Evolutionary conservation across 2,329 filamentous ascomycete genomes (phyloP).

Genomic region (Fusarium staphyleae): DNA sequence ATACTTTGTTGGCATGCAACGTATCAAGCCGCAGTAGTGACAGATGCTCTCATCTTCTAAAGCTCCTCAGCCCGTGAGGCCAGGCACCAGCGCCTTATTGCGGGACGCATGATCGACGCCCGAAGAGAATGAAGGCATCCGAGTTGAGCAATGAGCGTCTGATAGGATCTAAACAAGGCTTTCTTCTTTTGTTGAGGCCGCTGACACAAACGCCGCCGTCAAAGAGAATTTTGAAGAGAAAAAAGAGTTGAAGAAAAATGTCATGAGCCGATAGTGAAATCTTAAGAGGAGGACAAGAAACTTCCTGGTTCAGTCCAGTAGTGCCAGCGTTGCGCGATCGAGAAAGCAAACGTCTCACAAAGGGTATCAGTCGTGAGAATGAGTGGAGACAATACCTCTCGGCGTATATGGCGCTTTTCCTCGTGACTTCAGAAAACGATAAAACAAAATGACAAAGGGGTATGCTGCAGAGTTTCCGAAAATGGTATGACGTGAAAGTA

Average conservation of each 20-base stretch:
- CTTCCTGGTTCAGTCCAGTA: slow-evolving; percentile 17
- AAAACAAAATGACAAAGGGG: slow-evolving; percentile 43
- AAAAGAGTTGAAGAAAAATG: slow-evolving; percentile 17
- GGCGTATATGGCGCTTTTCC: slow-evolving; percentile 17
- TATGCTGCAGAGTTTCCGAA: slow-evolving; percentile 48
- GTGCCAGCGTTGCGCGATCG: slow-evolving; percentile 20
- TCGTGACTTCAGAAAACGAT: slow-evolving; percentile 29
- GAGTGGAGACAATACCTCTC: slow-evolving; percentile 20
- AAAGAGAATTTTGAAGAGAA: slow-evolving; percentile 22
- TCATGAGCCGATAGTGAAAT: slow-evolving; percentile 27
- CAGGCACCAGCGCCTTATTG: slow-evolving; percentile 9
- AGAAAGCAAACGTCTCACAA: slow-evolving; percentile 20
- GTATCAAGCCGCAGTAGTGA: slow-evolving; percentile 2
- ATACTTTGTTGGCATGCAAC: neutral
- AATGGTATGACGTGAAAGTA: slow-evolving; percentile 33
- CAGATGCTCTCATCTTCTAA: slow-evolving; percentile 3
- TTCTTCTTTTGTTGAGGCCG: slow-evolving; percentile 30
- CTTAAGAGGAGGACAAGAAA: slow-evolving; percentile 14
- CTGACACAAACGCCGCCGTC: slow-evolving; percentile 33
- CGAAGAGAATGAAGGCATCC: slow-evolving; percentile 16
- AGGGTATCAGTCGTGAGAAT: slow-evolving; percentile 33
- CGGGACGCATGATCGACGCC: slow-evolving; percentile 6
- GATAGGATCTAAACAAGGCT: slow-evolving; percentile 12
- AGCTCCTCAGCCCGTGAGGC: slow-evolving; percentile 7
- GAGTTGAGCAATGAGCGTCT: slow-evolving; percentile 11